A percentile compares a stretch with the other conserved stretches of the same genome.
phyloP scores from a whole-genome alignment of 495 filamentous ascomycete genomes.

The Neurospora tetrasperma region DNA sequence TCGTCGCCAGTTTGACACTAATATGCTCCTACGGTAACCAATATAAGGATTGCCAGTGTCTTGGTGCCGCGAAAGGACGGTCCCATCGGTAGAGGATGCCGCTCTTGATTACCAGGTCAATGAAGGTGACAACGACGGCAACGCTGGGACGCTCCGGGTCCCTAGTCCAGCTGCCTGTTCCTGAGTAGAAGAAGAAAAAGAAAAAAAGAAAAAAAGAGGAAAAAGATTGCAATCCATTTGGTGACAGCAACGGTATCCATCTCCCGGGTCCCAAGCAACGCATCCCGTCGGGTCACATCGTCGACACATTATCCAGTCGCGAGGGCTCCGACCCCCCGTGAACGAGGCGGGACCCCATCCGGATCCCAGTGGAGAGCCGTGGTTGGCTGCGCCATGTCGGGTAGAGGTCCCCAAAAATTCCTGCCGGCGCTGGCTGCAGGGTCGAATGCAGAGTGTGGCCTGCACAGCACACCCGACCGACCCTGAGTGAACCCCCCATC shows the following conservation, averaged over 20 bases:
- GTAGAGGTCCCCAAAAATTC: neutral
- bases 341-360: neutral
- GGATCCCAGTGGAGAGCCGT: neutral
- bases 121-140: neutral
- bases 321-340: neutral
- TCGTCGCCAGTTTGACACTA: neutral
- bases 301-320: neutral
- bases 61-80: neutral
- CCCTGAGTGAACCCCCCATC: neutral
- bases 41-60: neutral
- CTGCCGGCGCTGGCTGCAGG: neutral
- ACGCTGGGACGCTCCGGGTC: neutral
- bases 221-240: neutral
- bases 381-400: neutral
- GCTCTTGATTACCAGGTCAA: neutral
- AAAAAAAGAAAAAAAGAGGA: neutral
- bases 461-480: neutral
- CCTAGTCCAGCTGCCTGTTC: neutral
- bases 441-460: neutral
- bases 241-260: neutral
- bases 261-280: neutral
- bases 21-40: neutral
- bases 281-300: neutral
- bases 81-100: neutral
- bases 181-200: neutral